phyloP scores from a whole-genome alignment of 495 filamentous ascomycete genomes.

The Hyaloscypha variabilis region DNA sequence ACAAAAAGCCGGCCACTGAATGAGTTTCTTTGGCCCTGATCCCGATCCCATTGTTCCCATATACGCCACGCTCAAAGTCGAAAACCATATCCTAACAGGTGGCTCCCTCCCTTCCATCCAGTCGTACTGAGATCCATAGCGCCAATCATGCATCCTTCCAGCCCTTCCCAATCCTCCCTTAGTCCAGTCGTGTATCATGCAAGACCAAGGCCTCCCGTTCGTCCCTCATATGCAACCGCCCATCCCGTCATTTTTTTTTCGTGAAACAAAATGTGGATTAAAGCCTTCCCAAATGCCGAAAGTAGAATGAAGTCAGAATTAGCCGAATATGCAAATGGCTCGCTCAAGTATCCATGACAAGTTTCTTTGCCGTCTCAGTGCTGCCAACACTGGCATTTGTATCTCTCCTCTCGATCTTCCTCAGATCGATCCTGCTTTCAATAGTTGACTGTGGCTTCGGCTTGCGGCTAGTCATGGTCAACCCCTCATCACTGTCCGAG shows the following conservation, averaged over 20 bases:
- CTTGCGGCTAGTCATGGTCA: constrained; percentile 48
- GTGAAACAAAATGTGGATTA: background rate
- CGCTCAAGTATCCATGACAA: constrained; percentile 33
- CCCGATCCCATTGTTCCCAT: background rate
- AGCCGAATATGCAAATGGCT: background rate
- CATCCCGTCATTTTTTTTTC: background rate
- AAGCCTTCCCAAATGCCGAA: background rate
- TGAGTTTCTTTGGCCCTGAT: background rate
- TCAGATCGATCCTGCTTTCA: background rate
- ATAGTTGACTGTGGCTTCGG: constrained; percentile 33
- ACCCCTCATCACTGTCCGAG: constrained; percentile 58
- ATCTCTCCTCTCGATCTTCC: constrained; percentile 41
- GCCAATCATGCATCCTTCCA: background rate
- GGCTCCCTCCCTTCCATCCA: background rate
- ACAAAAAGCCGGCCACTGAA: background rate
- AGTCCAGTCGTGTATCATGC: background rate
- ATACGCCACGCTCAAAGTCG: background rate
- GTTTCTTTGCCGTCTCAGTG: constrained; percentile 59
- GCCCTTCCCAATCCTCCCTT: background rate
- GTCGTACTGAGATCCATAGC: background rate
- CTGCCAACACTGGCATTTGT: constrained; percentile 55
- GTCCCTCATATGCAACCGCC: background rate
- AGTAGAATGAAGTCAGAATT: background rate
- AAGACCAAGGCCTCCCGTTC: background rate
- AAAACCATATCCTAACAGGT: background rate